Evolutionary conservation across 2,329 filamentous ascomycete species (phyloP), one percentile per base, ranked within the genome.

Genomic region (Aciculosporium take): DNA sequence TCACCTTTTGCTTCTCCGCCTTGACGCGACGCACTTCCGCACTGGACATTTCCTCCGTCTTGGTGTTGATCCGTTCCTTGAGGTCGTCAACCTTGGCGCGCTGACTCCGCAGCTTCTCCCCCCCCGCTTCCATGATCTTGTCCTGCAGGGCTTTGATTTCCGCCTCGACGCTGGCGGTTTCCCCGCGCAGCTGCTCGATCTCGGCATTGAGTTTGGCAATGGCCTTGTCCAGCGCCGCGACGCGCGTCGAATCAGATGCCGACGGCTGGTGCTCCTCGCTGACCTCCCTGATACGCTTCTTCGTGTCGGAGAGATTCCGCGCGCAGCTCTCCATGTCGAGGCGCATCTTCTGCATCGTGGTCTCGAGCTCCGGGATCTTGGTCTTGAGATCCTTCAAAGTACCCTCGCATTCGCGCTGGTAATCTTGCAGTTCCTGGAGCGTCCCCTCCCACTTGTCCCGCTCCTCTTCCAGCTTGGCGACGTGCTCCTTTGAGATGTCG

Each of bases 41-140:
- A 41, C 76, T 81, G 4, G 87, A 93, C 29, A 85, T 79, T 47
- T 85, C 80, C 49, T 96, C 89, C 40, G 76, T 80, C 45, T 93
- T 72, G 10, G 79, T 76, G 37, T 81, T 69, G 42, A 96, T 87
- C 56, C 94, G 81, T 53, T 87, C 83, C 58, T 93, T 94, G 48
- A 93, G 67, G 6, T 79, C 74, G 56, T 96, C 89, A 27, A 98
- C 87, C 67, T 84, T 93, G 46, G 85, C 79, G 52, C 91, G 88
- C 58, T 98, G 89, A 15, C 81, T 76, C 42, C 91, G 81, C 15
- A 98, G 76, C 62, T 85, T 87, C 54, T 96, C 87, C 62, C 91
- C 91, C 55, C 91, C 91, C 48, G 94, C 81, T 61, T 95, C 82
- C 91, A 98, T 96, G 55, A 98, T 98, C 68, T 88, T 94, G 70